phyloP scores from a whole-genome alignment of 176 grass and related monocot genomes.

The Aechmea fasciata region DNA sequence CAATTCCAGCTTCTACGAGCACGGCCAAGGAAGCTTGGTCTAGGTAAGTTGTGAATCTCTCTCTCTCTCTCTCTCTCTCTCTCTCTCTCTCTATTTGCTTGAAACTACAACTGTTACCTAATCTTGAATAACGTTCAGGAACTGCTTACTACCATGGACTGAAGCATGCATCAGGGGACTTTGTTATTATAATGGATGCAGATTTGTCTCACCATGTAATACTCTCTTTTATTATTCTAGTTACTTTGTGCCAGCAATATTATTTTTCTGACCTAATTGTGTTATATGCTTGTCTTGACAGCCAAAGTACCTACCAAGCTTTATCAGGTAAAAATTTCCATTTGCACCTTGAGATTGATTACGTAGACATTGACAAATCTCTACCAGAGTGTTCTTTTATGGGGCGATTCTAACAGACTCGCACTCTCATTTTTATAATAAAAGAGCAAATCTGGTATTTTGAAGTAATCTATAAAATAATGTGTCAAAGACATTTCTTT shows the following conservation, averaged over 20 bases:
- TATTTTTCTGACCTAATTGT: background rate
- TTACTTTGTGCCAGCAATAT: conserved; percentile 10
- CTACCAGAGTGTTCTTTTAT: background rate
- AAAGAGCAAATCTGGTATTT: background rate
- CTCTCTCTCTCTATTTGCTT: background rate
- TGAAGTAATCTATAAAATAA: background rate
- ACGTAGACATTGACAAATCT: background rate
- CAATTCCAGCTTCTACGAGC: conserved; percentile 61
- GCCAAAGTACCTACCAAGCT: conserved; percentile 95
- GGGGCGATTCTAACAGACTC: background rate
- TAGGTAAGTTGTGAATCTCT: conserved; percentile 39
- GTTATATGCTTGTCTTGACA: conserved; percentile 27
- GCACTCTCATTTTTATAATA: background rate
- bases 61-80: background rate
- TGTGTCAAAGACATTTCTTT: background rate
- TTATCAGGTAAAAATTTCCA: conserved; percentile 54
- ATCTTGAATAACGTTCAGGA: conserved; percentile 33
- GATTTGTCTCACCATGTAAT: conserved; percentile 92
- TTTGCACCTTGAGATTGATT: background rate
- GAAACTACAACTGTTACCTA: background rate
- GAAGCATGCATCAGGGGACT: conserved; percentile 81
- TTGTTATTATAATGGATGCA: conserved; percentile 91
- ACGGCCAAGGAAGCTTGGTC: conserved; percentile 82
- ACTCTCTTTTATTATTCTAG: conserved; percentile 15
- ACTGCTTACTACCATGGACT: conserved; percentile 91